Evolutionary conservation across 345 rosid genomes (phyloP), one percentile per base, ranked within the genome.

Genomic region (Raphanus raphanistrum): DNA sequence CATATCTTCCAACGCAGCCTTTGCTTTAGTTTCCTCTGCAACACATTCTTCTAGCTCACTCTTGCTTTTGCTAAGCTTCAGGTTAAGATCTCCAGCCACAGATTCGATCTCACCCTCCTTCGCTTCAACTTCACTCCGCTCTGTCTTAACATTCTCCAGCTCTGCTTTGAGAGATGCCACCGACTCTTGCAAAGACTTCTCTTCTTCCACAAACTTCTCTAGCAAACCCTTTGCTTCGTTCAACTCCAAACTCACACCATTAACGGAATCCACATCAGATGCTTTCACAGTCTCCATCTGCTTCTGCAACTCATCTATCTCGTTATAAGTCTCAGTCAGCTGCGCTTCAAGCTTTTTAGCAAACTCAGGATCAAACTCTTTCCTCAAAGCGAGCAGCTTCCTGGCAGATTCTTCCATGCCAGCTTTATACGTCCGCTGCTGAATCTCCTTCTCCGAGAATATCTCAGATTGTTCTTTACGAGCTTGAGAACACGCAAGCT

Each of bases 81-180:
- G 83, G 70, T 94, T 90, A 82, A 94, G 85, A 83, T 89, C 88
- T 70, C 96, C 98, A 74, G 94, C 91, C 67, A 88, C 61, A 7
- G 93, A 82, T 78, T 94, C 98, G 4, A 92, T 90, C 82, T 90
- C 97, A 9, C 90, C 87, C 78, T 94, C 98, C 82, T 89, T 88
- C 67, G 87, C 88, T 84, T 82, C 88, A 83, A 88, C 84, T 78
- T 89, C 92, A 26, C 82, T 28, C 64, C 88, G 92, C 78, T 90
- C 90, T 58, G 74, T 84, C 87, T 90, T 92, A 83, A 92, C 90
- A 80, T 80, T 90, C 80, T 90, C 90, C 54, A 94, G 63, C 84
- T 92, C 90, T 79, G 71, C 66, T 84, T 86, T 88, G 25, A 92
- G 93, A 73, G 96, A 85, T 63, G 87, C 94, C 85, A 88, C 81